Evolutionary conservation across 768 basidiomycete species (phyloP).

Genomic region (Lentinula sp.): DNA sequence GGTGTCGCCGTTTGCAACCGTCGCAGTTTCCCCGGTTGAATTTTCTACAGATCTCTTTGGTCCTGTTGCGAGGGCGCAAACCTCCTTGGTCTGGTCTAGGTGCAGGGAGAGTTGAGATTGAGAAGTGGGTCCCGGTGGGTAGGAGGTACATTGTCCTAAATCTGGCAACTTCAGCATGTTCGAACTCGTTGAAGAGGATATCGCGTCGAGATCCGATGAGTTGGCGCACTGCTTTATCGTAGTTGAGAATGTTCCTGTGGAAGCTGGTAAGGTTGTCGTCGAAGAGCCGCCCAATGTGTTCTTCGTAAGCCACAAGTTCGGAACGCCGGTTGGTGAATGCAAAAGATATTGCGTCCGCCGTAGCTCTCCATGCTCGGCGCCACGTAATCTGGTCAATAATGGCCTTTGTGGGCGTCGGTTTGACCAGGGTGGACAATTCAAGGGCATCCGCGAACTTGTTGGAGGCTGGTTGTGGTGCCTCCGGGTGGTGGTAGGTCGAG

Average conservation of each 20-base stretch:
- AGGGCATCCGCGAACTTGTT: not conserved
- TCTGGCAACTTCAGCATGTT: not conserved
- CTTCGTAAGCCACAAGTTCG: not conserved
- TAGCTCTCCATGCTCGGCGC: not conserved
- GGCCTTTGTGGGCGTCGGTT: not conserved
- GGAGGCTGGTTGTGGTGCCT: not conserved
- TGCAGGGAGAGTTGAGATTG: not conserved
- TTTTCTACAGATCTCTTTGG: not conserved
- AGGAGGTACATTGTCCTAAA: not conserved
- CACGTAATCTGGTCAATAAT: not conserved
- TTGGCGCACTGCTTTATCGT: not conserved
- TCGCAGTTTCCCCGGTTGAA: not conserved
- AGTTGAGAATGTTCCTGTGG: not conserved
- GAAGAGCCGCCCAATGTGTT: not conserved
- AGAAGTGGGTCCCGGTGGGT: not conserved
- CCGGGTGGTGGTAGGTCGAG: not conserved
- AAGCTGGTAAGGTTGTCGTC: not conserved
- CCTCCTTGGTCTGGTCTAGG: not conserved
- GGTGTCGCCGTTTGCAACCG: not conserved
- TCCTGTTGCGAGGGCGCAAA: not conserved
- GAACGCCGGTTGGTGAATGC: not conserved
- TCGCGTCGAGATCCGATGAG: not conserved
- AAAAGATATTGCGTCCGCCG: not conserved
- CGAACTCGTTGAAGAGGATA: not conserved
- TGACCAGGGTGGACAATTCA: not conserved